Conservation (phyloP, 2,329 filamentous ascomycete species). For the Aspergillus brasiliensis region DNA sequence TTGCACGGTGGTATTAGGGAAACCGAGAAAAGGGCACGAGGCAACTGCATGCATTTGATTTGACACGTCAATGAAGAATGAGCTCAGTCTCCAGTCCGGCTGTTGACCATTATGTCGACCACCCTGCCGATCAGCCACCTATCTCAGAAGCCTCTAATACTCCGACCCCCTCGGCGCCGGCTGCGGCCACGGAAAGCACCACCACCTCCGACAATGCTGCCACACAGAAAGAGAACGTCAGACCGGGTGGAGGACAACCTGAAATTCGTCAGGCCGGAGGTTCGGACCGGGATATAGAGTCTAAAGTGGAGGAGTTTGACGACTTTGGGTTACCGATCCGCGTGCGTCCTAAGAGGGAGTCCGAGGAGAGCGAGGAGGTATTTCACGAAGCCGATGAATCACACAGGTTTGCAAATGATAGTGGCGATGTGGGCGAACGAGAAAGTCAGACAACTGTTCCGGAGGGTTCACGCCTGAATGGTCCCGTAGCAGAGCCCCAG, state of each 20-base stretch:
- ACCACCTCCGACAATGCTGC: conserved; percentile 13
- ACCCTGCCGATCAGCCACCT: conserved; percentile 20
- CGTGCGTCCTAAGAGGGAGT: conserved; percentile 21
- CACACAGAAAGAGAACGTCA: conserved; percentile 20
- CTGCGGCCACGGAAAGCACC: conserved; percentile 10
- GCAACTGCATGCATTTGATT: background rate
- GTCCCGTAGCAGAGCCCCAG: background rate
- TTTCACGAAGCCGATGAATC: conserved; percentile 25
- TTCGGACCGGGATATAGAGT: conserved; percentile 7
- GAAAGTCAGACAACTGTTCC: background rate
- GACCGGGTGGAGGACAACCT: conserved; percentile 7
- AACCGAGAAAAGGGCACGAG: background rate
- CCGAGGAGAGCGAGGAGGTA: conserved; percentile 18
- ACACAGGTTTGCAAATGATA: background rate
- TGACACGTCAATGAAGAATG: conserved; percentile 33
- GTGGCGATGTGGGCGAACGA: background rate
- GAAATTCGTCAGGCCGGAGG: conserved; percentile 7
- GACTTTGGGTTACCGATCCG: conserved; percentile 46
- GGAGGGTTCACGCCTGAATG: background rate
- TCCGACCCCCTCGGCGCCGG: conserved; percentile 9
- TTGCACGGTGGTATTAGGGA: conserved; percentile 7
- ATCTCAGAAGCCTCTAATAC: conserved; percentile 13
- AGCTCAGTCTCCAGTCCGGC: conserved; percentile 30
- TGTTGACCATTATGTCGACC: conserved; percentile 30
- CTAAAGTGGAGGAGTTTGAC: conserved; percentile 32